Percentiles rank a stretch among this genome's conserved stretches.
These are phyloP conservation scores for Glebionis coronaria DNA, from an alignment of 129 eudicot genomes.

Conservation along the genomic window DNA sequence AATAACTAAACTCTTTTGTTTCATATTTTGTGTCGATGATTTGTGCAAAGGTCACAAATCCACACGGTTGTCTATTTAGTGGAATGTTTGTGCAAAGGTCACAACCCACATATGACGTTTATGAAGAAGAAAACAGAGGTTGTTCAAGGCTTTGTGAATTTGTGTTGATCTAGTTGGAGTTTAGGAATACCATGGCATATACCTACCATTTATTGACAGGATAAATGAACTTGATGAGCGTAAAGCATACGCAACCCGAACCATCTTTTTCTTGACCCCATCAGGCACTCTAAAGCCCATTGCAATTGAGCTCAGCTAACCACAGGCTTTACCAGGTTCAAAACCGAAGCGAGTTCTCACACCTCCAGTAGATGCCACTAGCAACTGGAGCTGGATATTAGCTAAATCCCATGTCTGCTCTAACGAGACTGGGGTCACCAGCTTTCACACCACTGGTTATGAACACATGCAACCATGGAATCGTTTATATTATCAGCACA, in stretches of 20 bases:
- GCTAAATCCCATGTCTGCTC: constrained; percentile 96
- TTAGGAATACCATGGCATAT: constrained; percentile 85
- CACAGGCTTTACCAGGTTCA: constrained; percentile 45
- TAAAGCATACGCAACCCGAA: too few species aligned
- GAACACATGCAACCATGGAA: too few species aligned
- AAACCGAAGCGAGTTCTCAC: constrained; percentile 78
- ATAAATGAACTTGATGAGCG: constrained; percentile 89
- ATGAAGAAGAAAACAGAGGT: too few species aligned
- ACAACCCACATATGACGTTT: too few species aligned
- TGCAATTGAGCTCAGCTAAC: constrained; percentile 90
- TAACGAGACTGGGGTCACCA: constrained; percentile 97
- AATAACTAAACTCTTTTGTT: too few species aligned
- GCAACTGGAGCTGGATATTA: constrained; percentile 81
- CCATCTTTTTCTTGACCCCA: constrained; percentile 64
- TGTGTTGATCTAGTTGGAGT: too few species aligned
- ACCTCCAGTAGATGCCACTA: constrained; percentile 77
- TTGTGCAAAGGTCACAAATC: too few species aligned
- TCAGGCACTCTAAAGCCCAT: constrained; percentile 79
- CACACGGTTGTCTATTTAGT: too few species aligned
- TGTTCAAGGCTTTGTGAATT: too few species aligned
- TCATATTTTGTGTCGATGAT: too few species aligned
- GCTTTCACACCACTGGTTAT: constrained; percentile 93
- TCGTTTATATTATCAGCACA: too few species aligned
- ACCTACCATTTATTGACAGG: constrained; percentile 71
- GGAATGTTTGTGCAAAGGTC: too few species aligned